A percentile compares a stretch with the other conserved stretches of the same genome.
Evolutionary conservation across 164 flowering plant genomes (phyloP).

Genomic region (Vitis amurensis): DNA sequence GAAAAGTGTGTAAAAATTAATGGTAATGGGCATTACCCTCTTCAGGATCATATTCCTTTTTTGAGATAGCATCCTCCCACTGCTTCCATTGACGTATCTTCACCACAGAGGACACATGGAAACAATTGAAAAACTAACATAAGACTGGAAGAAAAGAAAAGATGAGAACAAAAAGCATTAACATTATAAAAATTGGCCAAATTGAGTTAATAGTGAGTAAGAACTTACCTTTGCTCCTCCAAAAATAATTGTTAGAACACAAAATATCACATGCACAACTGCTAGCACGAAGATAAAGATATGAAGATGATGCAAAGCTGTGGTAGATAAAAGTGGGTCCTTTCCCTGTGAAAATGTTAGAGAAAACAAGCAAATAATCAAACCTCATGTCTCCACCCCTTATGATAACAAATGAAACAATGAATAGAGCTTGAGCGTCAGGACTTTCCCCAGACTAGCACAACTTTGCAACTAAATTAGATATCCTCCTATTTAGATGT

Average conservation of each 20-base stretch:
- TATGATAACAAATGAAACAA: too few relatives aligned
- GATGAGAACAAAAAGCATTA: too few relatives aligned
- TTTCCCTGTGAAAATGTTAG: constrained; percentile 16
- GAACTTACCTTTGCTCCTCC: constrained; percentile 26
- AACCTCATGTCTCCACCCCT: background rate
- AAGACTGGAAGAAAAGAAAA: background rate
- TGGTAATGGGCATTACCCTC: constrained; percentile 6
- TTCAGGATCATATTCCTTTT: constrained; percentile 11
- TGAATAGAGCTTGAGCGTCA: too few relatives aligned
- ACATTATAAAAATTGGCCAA: too few relatives aligned
- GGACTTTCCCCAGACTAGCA: too few relatives aligned
- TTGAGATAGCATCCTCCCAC: constrained; percentile 23
- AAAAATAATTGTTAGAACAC: constrained; percentile 31
- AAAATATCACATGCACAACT: constrained; percentile 29
- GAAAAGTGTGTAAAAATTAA: background rate
- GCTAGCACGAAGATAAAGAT: constrained; percentile 39
- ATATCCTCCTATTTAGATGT: too few relatives aligned
- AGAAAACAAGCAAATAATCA: background rate
- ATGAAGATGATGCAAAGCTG: constrained; percentile 37
- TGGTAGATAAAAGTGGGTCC: constrained; percentile 27
- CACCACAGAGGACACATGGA: background rate
- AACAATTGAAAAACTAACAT: background rate
- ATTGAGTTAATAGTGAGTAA: background rate
- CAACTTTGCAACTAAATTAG: too few relatives aligned
- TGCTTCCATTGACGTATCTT: constrained; percentile 23